Conservation (phyloP, 371 early-diverging fungal species). For the Neoconidiobolus thromboides region DNA sequence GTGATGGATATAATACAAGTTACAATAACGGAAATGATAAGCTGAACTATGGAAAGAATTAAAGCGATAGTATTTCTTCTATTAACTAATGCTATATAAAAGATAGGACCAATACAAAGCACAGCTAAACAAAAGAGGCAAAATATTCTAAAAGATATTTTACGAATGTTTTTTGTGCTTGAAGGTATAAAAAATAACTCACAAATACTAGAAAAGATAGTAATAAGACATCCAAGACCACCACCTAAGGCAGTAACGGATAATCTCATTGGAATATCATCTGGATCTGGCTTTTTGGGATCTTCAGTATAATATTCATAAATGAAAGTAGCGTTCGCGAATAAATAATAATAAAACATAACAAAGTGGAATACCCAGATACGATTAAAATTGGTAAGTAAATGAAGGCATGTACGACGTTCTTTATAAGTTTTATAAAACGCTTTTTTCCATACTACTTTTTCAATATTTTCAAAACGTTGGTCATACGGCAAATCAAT, state of each 20-base stretch:
- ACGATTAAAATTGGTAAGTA: constrained; percentile 67
- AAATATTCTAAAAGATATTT: constrained; percentile 32
- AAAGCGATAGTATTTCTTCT: constrained; percentile 23
- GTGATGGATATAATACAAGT: constrained; percentile 42
- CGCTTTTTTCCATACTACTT: constrained; percentile 50
- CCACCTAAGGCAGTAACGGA: constrained; percentile 59
- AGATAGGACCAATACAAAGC: constrained; percentile 43
- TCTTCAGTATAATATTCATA: constrained; percentile 19
- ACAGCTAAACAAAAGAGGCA: constrained; percentile 36
- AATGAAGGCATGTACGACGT: constrained; percentile 64
- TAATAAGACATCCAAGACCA: constrained; percentile 41
- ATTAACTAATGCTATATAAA: constrained; percentile 31
- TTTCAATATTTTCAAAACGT: constrained; percentile 36
- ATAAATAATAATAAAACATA: constrained; percentile 62
- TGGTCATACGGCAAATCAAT: constrained; percentile 35
- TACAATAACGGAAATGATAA: constrained; percentile 39
- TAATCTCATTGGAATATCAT: constrained; percentile 30
- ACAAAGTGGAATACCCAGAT: constrained; percentile 75
- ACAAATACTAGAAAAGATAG: constrained; percentile 40
- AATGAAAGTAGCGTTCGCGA: constrained; percentile 23
- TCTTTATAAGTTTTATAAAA: constrained; percentile 77
- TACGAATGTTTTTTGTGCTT: constrained; percentile 31
- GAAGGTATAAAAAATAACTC: constrained; percentile 50
- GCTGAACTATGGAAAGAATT: constrained; percentile 40
- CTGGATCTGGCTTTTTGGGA: constrained; percentile 15